Conservation (phyloP, 495 filamentous ascomycete species). For the Sphaerosporella brunnea region DNA sequence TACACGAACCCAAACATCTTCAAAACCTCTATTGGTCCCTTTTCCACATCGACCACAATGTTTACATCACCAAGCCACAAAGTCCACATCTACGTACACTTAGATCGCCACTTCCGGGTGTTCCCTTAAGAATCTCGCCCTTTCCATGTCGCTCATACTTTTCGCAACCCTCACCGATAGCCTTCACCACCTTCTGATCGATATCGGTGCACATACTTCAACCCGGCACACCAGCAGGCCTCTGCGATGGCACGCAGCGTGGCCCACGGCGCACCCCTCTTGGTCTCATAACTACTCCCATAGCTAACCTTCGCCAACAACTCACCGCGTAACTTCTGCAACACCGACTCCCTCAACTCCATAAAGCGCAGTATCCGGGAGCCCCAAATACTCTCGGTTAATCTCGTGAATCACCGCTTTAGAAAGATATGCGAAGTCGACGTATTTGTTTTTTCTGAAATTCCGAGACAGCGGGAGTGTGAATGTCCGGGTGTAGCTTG, state of each 20-base stretch:
- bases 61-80: neutral
- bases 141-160: neutral
- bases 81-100: neutral
- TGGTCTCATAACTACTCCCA: neutral
- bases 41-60: neutral
- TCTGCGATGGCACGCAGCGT: neutral
- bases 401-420: neutral
- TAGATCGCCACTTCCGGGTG: no score
- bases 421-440: neutral
- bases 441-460: neutral
- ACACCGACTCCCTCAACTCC: neutral
- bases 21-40: neutral
- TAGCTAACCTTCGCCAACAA: neutral
- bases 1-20: neutral
- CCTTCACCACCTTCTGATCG: neutral
- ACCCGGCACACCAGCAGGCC: neutral
- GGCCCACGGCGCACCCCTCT: neutral
- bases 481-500: neutral
- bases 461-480: neutral
- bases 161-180: neutral
- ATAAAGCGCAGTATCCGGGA: neutral
- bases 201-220: neutral
- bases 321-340: neutral
- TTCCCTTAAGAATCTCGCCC: neutral
- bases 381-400: neutral